Evolutionary conservation across 2,329 filamentous ascomycete species (phyloP).

Genomic region (Leptographium flavum): DNA sequence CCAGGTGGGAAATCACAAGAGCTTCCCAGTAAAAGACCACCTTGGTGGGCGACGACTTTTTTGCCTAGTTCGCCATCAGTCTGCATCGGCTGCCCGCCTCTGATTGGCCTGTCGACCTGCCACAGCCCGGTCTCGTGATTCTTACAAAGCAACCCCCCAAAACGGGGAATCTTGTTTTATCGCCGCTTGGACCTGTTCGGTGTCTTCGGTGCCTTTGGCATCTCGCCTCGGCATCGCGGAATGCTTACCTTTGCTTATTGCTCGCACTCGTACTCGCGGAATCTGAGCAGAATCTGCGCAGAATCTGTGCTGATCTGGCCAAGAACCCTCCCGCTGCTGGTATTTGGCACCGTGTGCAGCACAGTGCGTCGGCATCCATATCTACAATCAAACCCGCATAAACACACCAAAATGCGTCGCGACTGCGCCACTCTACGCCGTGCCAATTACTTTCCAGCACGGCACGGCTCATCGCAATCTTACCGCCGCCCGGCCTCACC

Average conservation of each 20-base stretch:
- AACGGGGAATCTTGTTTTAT: not conserved
- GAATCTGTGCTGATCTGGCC: too few relatives aligned
- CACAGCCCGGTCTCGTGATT: not conserved
- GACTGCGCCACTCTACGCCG: too few relatives aligned
- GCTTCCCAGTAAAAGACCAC: not conserved
- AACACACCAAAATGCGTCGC: too few relatives aligned
- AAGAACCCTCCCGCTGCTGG: too few relatives aligned
- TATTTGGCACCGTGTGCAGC: too few relatives aligned
- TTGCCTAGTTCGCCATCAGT: not conserved
- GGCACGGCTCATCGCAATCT: not conserved
- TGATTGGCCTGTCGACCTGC: not conserved
- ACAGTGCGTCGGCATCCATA: not conserved
- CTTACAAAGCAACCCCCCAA: too few relatives aligned
- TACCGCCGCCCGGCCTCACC: not conserved
- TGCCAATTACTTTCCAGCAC: not conserved
- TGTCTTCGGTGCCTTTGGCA: too few relatives aligned
- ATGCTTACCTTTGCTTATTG: too few relatives aligned
- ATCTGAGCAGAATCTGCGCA: too few relatives aligned
- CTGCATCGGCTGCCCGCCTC: not conserved
- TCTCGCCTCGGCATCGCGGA: too few relatives aligned
- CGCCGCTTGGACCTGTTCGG: not conserved
- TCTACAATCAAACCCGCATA: not conserved
- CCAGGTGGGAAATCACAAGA: not conserved
- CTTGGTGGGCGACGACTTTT: conserved; percentile 1
- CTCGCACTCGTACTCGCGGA: too few relatives aligned